Base-by-base conservation (phyloP, 2,329 filamentous ascomycete species). In the Venturia effusa region DNA sequence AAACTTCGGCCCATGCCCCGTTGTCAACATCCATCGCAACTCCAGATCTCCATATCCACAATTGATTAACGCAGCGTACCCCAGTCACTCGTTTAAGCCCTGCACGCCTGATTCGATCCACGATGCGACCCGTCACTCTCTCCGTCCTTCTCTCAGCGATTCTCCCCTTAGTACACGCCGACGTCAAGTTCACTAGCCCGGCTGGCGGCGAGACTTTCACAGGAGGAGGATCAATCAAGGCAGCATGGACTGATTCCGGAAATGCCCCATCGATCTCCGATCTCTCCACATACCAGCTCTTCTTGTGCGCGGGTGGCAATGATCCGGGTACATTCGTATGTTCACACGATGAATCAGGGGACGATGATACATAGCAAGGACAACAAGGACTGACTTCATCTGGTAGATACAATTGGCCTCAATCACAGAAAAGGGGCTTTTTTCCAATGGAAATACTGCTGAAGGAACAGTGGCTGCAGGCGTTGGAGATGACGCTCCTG, bases 231-330 rank as follows among this genome's bases (percentile, higher is more conserved):
- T 71, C 78, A 17, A 76, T 88, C 59, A 77, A 77, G 4, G 76
- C 86, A 22, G 74, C 78, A 67, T 88, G 84, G 84, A 76, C 77
- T 65, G 84, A 87, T 22, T 80, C 79, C 34, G 81, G 81, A 48
- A 74, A 74, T 24, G 72, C 76, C 54, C 83, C 84, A 1, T 70
- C 74, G 3, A 71, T 85, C 41, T 70, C 79, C 8, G 77, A 82
- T 64, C 75, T 86, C 51, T 71, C 74, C 1, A 77, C 78, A 22
- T 89, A 85, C 71, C 76, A 82, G 66, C 72, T 89, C 59, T 82
- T 81, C 67, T 75, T 89, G 27, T 84, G 83, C 69, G 81, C 83
- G 7, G 86, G 86, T 63, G 83, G 84, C 57, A 83, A 86, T 70
- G 74, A 76, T 1, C 75, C 73, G 22, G 74, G 72, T 63, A 75